Base-by-base conservation (phyloP, 2,329 filamentous ascomycete species). In the Clarireedia monteithiana region DNA sequence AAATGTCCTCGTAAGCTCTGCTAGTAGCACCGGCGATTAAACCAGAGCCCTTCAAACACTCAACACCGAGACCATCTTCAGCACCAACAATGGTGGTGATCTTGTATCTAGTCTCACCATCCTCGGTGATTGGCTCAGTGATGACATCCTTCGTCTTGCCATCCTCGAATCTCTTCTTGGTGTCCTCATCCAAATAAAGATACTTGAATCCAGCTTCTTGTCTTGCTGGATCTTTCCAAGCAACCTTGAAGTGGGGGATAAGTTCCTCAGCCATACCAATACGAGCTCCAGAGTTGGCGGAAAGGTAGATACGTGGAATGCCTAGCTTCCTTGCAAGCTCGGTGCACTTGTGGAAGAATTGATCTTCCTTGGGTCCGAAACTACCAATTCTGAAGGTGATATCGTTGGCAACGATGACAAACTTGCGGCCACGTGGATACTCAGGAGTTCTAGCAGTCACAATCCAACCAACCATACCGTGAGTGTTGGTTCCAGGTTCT, bases 311-410 rank as follows among this genome's bases (percentile, higher is more conserved):
- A 65, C 94, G 89, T 24, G 94, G 94, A 67, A 99, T 96, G 40
- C 94, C 94, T 60, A 96, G 79, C 78, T 90, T 92, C 67, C 91
- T 86, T 60, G 94, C 94, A 63, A 96, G 80, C 74, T 99, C 91
- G 9, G 94, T 97, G 77, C 94, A 99, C 81, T 97, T 96, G 80
- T 95, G 82, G 84, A 99, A 99, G 83, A 96, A 99, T 67, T 89
- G 87, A 74, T 99, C 94, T 77, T 99, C 94, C 74, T 87, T 86
- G 42, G 94, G 94, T 52, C 94, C 94, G 71, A 99, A 99, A 2
- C 90, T 96, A 68, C 94, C 94, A 71, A 97, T 99, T 80, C 95
- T 95, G 82, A 90, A 97, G 17, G 94, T 99, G 72, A 99, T 99
- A 70, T 99, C 94, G 80, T 99, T 99, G 80, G 94, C 91, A 61